These are phyloP conservation scores for Kewa caespitosa DNA, from an alignment of 179 eudicot genomes.

Conservation along the genomic window DNA sequence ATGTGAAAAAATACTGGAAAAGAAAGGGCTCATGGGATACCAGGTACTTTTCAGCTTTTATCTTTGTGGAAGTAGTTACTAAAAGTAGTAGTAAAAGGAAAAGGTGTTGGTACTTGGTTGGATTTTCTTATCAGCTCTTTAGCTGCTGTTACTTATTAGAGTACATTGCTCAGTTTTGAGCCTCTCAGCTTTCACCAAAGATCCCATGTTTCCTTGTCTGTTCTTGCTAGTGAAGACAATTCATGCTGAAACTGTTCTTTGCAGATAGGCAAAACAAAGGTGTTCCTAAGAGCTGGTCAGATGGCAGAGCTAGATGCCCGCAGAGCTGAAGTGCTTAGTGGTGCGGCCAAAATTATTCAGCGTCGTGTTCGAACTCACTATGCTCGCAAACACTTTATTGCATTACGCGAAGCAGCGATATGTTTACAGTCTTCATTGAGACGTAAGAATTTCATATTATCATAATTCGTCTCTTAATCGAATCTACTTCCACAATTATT, in stretches of 20 bases:
- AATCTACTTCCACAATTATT: too few species aligned
- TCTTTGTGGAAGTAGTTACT: too few species aligned
- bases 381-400: constrained; percentile 71
- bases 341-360: constrained; percentile 87
- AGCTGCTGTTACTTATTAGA: neutral
- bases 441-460: constrained; percentile 50
- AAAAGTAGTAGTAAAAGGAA: too few species aligned
- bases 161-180: constrained; percentile 2
- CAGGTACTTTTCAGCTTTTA: constrained; percentile 50
- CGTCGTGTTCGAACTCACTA: constrained; percentile 70
- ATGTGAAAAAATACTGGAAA: constrained; percentile 78
- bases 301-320: constrained; percentile 98
- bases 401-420: constrained; percentile 57
- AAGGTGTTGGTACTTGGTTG: too few species aligned
- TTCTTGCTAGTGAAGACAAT: neutral
- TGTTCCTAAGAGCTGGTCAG: constrained; percentile 96
- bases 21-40: constrained; percentile 78
- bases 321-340: constrained; percentile 74
- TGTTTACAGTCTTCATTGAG: constrained; percentile 62
- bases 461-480: neutral
- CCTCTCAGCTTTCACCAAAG: neutral
- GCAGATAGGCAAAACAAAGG: constrained; percentile 92
- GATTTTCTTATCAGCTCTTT: too few species aligned
- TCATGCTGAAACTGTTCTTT: constrained; percentile 18
- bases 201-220: neutral